These are phyloP conservation scores for Teratosphaeria zuluensis DNA, from an alignment of 2,329 filamentous ascomycete genomes.

Conservation along the genomic window DNA sequence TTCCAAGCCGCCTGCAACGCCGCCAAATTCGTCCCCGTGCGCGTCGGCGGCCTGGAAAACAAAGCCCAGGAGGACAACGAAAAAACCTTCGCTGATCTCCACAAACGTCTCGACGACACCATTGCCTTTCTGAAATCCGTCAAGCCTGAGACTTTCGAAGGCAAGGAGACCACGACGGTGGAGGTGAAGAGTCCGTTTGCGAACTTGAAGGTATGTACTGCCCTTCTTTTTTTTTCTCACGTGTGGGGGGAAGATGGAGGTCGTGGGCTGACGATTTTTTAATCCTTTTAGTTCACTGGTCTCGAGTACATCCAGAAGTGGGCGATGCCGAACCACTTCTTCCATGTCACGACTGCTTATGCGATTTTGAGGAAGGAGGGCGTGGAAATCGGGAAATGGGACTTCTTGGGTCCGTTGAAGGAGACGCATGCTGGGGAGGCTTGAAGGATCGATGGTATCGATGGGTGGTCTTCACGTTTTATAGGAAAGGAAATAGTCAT, in stretches of 20 bases:
- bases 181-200: constrained; percentile 23
- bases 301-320: constrained; percentile 39
- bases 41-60: constrained; percentile 28
- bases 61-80: constrained; percentile 33
- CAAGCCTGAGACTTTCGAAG: constrained; percentile 34
- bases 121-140: constrained; percentile 38
- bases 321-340: constrained; percentile 52
- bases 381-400: constrained; percentile 51
- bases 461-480: too few species aligned
- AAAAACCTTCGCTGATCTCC: constrained; percentile 41
- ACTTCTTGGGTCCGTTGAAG: constrained; percentile 29
- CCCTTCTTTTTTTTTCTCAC: constrained; percentile 41
- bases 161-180: constrained; percentile 33
- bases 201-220: constrained; percentile 33
- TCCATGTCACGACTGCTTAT: constrained; percentile 53
- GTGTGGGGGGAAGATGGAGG: constrained; percentile 19
- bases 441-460: background rate
- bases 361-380: constrained; percentile 52
- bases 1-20: constrained; percentile 36
- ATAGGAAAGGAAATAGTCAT: too few species aligned
- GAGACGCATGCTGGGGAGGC: background rate
- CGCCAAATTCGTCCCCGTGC: constrained; percentile 31
- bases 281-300: background rate
- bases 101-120: constrained; percentile 38
- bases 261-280: background rate